Conservation (phyloP, 176 grass and related monocot species). For the Microstegium vimineum region DNA sequence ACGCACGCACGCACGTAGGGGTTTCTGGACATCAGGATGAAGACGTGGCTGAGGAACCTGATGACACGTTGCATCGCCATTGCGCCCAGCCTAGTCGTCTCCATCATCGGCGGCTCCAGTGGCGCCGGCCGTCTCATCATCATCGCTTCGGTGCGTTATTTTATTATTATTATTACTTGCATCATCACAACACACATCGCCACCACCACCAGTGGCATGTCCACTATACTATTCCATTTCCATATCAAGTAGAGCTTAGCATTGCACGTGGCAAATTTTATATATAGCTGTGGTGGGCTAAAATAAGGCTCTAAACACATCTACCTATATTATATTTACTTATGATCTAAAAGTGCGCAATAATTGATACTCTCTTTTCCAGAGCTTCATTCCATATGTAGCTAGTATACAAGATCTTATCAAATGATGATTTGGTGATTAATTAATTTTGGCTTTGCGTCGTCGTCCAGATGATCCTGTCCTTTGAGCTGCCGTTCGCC, state of each 20-base stretch:
- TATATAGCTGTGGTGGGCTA: too few relatives aligned
- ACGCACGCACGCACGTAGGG: conserved; percentile 36
- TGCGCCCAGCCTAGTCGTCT: conserved; percentile 61
- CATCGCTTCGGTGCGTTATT: conserved; percentile 79
- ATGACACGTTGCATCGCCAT: conserved; percentile 83
- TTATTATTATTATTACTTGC: too few relatives aligned
- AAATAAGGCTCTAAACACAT: conserved; percentile 2
- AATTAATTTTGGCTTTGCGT: neutral
- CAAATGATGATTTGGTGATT: neutral
- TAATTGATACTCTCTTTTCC: neutral
- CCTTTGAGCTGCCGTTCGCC: conserved; percentile 77
- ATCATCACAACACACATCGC: too few relatives aligned
- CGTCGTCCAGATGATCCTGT: conserved; percentile 95
- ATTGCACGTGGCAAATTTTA: neutral
- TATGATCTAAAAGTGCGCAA: neutral
- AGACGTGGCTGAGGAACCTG: conserved; percentile 79
- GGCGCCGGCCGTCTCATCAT: conserved; percentile 86
- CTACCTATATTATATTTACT: too few relatives aligned
- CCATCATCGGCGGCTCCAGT: conserved; percentile 68
- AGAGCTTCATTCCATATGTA: neutral
- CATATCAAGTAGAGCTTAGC: neutral
- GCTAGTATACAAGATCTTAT: neutral
- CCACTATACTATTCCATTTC: conserved; percentile 13
- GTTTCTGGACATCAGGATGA: conserved; percentile 92
- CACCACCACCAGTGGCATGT: neutral